phyloP scores from a whole-genome alignment of 2,329 filamentous ascomycete species.

The Aspergillus eucalypticola region DNA sequence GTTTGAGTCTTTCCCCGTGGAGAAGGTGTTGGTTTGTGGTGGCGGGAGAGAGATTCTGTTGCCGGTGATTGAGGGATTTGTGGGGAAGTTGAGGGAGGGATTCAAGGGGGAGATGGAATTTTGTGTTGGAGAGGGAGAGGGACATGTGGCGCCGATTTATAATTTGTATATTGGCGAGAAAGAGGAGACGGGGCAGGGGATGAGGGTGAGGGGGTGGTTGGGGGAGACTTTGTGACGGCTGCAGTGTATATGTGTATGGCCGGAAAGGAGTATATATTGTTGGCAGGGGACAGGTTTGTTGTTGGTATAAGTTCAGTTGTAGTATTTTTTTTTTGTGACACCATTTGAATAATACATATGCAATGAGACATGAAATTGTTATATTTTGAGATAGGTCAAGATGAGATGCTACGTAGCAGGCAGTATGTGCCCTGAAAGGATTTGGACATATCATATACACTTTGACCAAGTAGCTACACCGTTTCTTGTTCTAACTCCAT shows the following conservation, averaged over 20 bases:
- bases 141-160: constrained; percentile 47
- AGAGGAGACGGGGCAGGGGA: constrained; percentile 43
- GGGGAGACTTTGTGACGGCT: constrained; percentile 22
- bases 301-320: no score
- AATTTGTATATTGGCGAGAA: constrained; percentile 38
- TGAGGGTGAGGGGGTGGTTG: constrained; percentile 40
- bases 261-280: neutral
- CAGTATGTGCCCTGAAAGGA: no score
- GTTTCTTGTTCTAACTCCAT: no score
- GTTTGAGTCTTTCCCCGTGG: constrained; percentile 54
- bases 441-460: no score
- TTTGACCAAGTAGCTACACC: no score
- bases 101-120: constrained; percentile 32
- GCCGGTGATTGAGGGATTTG: constrained; percentile 57
- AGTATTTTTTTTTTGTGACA: no score
- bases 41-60: constrained; percentile 59
- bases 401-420: no score
- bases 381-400: no score
- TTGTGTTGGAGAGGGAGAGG: constrained; percentile 41
- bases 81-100: constrained; percentile 45
- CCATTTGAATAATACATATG: no score
- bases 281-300: neutral
- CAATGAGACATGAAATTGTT: no score
- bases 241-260: constrained; percentile 11
- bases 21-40: constrained; percentile 54